Evolutionary conservation across 495 filamentous ascomycete genomes (phyloP), one percentile per base, ranked within the genome.

Genomic region (Rusavskia elegans): DNA sequence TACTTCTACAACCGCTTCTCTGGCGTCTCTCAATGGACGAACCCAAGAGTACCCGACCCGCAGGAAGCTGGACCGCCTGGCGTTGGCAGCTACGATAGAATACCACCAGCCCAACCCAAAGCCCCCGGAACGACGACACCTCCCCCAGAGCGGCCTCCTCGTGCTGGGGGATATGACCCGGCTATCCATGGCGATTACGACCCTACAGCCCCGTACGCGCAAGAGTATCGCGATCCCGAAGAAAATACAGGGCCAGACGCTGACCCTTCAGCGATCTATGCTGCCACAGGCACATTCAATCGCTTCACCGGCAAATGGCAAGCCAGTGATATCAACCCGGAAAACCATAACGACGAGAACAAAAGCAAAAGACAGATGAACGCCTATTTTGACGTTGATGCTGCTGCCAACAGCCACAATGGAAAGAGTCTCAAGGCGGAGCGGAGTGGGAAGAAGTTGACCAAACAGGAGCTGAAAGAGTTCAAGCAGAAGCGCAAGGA

Each of bases 311-410:
- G 92, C 10, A 76, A 80, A 55, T 96, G 84, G 73, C 92, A 96
- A 67, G 68, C 71, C 19, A 59, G 65, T 5, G 60, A 65, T 9
- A 70, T 80, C 54, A 81, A 69, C 4, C 81, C 93, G 2, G 85
- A 88, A 48, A 77, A 77, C 14, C 81, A 86, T 72, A 86, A 83
- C 57, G 92, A 96, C 61, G 89, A 92, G 65, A 86, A 87, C 57
- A 95, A 95, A 73, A 80, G 79, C 40, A 76, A 71, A 51, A 74
- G 93, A 45, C 92, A 97, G 72, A 85, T 97, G 85, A 83, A 82
- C 61, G 87, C 89, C 10, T 98, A 81, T 67, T 98, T 95, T 62
- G 93, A 97, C 61, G 92, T 97, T n/a, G 92, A 97, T 68, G 86
- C 89, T 11, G 90, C 89, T 20, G 93, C 93, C 1, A 96, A 96